phyloP scores from a whole-genome alignment of 2,329 filamentous ascomycete genomes.

The Apiospora rasikravindrae region DNA sequence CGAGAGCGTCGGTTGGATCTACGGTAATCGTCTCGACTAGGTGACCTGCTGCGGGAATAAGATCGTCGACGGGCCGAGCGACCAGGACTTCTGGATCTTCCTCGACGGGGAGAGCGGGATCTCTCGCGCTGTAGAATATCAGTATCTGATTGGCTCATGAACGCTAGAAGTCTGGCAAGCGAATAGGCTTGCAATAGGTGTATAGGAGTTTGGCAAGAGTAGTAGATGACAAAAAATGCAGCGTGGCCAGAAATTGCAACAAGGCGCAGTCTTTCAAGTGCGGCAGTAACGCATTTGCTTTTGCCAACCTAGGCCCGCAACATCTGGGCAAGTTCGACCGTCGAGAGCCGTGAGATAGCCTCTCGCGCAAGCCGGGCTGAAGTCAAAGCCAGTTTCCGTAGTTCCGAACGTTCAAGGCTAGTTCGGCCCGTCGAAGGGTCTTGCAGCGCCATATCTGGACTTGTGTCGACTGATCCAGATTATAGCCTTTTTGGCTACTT shows the following conservation, averaged over 20 bases:
- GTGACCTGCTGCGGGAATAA: slow-evolving; percentile 80
- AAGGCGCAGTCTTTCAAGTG: neutral
- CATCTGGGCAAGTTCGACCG: neutral
- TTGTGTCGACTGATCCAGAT: neutral
- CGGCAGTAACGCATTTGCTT: neutral
- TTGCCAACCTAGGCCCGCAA: neutral
- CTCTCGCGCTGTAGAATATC: slow-evolving; percentile 73
- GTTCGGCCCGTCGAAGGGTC: slow-evolving; percentile 1
- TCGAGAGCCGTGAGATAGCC: neutral
- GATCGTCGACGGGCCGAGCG: slow-evolving; percentile 73
- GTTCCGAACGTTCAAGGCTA: slow-evolving; percentile 8
- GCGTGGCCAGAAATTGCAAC: neutral
- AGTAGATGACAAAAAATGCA: neutral
- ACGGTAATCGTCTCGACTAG: slow-evolving; percentile 78
- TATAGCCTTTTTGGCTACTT: slow-evolving; percentile 18
- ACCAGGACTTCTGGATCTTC: slow-evolving; percentile 83
- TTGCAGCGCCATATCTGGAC: slow-evolving; percentile 9
- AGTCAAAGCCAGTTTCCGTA: slow-evolving; percentile 14
- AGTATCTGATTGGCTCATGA: slow-evolving; percentile 35
- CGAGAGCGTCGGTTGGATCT: slow-evolving; percentile 75
- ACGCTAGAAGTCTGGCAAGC: slow-evolving; percentile 22
- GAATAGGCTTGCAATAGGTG: slow-evolving; percentile 4
- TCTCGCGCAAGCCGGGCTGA: neutral
- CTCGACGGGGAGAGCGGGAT: slow-evolving; percentile 77
- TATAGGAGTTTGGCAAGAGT: neutral